Evolutionary conservation across 2,329 filamentous ascomycete genomes (phyloP).

Genomic region (Fusarium paranaense): DNA sequence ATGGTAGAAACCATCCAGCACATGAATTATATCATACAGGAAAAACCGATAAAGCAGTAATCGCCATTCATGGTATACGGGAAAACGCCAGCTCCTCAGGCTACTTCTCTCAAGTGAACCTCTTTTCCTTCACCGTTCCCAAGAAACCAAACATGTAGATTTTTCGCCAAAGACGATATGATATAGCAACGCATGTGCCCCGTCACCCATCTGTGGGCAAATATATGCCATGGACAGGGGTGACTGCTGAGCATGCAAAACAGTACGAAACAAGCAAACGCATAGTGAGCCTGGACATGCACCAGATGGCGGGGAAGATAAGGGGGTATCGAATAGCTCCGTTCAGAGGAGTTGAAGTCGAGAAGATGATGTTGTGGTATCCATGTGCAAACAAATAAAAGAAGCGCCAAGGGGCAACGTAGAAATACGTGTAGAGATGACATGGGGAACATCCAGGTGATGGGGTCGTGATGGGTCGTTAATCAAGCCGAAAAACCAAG

Average conservation of each 20-base stretch:
- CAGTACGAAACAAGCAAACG: conserved; percentile 20
- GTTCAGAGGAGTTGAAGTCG: conserved; percentile 6
- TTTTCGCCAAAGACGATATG: conserved; percentile 9
- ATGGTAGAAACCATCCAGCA: conserved; percentile 19
- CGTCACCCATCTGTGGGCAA: conserved; percentile 2
- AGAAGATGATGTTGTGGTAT: conserved; percentile 28
- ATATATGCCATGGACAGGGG: conserved; percentile 4
- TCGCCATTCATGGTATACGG: conserved; percentile 1
- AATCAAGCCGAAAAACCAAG: conserved; percentile 36
- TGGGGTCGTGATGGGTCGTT: conserved; percentile 43
- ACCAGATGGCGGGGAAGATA: conserved; percentile 27
- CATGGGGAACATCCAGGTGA: conserved; percentile 36
- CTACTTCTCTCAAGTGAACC: conserved; percentile 4
- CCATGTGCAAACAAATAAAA: conserved; percentile 36
- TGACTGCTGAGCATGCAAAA: conserved; percentile 16
- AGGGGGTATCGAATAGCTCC: conserved; percentile 42
- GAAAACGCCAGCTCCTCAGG: conserved; percentile 15
- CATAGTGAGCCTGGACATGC: conserved; percentile 18
- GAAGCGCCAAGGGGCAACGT: conserved; percentile 18
- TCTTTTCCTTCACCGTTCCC: conserved; percentile 15
- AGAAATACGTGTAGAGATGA: conserved; percentile 33
- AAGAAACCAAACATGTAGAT: conserved; percentile 10
- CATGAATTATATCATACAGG: conserved; percentile 34
- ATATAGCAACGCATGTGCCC: conserved; percentile 3
- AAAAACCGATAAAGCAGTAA: conserved; percentile 11